Conservation (phyloP, 305 asterid genomes). For the Fraxinus dipetala region DNA sequence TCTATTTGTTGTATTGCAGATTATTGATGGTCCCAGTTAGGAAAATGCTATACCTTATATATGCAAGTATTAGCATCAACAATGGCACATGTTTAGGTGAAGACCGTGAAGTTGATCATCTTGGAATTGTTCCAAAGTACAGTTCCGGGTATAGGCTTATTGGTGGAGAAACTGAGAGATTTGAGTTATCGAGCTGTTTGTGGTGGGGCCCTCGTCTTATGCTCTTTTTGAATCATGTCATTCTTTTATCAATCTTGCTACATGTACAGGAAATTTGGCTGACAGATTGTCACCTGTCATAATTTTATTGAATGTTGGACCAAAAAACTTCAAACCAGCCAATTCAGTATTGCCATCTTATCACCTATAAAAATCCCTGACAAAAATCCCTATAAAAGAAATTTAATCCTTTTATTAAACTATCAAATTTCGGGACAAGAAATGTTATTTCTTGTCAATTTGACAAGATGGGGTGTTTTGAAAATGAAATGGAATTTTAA, state of each 20-base stretch:
- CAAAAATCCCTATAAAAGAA: not conserved
- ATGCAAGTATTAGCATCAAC: not conserved
- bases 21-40: slow-evolving; percentile 36
- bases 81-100: slow-evolving; percentile 27
- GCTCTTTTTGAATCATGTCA: slow-evolving; percentile 13
- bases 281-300: not conserved
- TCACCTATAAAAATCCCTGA: not conserved
- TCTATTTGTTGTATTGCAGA: slow-evolving; percentile 27
- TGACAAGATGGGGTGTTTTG: not conserved
- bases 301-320: not conserved
- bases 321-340: no score
- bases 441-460: not conserved
- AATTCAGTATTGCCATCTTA: not conserved
- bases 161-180: slow-evolving; percentile 10
- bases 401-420: not conserved
- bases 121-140: not conserved
- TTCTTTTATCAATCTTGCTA: not conserved
- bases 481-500: not conserved
- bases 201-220: slow-evolving; percentile 3
- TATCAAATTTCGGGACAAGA: not conserved
- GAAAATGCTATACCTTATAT: slow-evolving; percentile 5
- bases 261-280: not conserved
- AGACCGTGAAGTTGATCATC: not conserved
- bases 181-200: slow-evolving; percentile 1
- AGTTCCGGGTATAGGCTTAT: slow-evolving; percentile 16